Conservation (phyloP, 164 flowering plant species). For the Vitis vinifera region DNA sequence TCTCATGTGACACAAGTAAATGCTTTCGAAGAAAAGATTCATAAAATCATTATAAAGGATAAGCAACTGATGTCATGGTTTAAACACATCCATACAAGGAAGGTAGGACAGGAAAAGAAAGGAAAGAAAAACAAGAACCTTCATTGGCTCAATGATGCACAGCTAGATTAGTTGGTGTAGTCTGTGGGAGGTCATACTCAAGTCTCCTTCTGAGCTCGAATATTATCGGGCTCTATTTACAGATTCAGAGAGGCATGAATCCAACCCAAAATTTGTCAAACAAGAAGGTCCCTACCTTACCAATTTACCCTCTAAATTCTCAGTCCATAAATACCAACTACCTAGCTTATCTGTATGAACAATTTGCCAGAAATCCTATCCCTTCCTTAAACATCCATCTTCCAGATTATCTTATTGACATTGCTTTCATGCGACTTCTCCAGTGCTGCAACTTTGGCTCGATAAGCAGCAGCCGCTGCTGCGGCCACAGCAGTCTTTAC, state of each 20-base stretch:
- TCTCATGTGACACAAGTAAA: too few relatives aligned
- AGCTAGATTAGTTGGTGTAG: too few relatives aligned
- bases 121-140: not conserved
- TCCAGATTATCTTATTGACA: not conserved
- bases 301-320: conserved; percentile 4
- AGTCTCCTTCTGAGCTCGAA: too few relatives aligned
- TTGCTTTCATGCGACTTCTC: not conserved
- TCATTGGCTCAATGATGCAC: conserved; percentile 4
- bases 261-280: conserved; percentile 9
- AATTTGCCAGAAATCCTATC: not conserved
- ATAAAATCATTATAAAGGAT: too few relatives aligned
- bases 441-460: not conserved
- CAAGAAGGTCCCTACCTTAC: conserved; percentile 7
- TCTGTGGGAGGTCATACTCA: too few relatives aligned
- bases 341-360: not conserved
- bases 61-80: too few relatives aligned
- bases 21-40: too few relatives aligned
- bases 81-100: too few relatives aligned
- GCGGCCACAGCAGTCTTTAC: conserved; percentile 7
- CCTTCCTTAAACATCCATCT: conserved; percentile 4
- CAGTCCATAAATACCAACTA: conserved; percentile 6
- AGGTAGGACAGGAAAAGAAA: not conserved
- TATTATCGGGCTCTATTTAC: conserved; percentile 17
- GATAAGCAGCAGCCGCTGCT: not conserved
- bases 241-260: conserved; percentile 15